phyloP scores from a whole-genome alignment of 2,329 filamentous ascomycete species.

The Sarocladium kiliense region DNA sequence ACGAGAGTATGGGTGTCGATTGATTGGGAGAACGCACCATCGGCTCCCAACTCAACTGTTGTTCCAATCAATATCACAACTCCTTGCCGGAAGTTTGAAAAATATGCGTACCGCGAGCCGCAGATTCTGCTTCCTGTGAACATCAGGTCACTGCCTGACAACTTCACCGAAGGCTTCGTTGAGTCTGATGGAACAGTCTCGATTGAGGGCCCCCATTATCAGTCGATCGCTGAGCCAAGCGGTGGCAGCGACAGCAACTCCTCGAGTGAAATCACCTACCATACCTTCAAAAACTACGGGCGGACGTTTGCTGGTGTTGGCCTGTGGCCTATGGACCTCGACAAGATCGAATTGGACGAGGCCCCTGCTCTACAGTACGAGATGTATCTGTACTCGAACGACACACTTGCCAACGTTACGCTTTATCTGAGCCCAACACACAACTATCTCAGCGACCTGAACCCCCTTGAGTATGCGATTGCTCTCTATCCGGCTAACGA shows the following conservation, averaged over 20 bases:
- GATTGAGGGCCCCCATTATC: conserved; percentile 49
- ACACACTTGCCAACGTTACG: conserved; percentile 35
- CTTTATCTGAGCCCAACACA: conserved; percentile 47
- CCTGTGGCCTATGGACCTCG: conserved; percentile 45
- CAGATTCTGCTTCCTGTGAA: conserved; percentile 51
- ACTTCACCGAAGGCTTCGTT: conserved; percentile 54
- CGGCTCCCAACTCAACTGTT: conserved; percentile 32
- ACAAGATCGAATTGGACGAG: conserved; percentile 41
- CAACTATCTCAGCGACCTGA: conserved; percentile 46
- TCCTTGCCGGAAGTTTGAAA: conserved; percentile 37
- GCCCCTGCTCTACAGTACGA: conserved; percentile 56
- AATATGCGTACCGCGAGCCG: conserved; percentile 34
- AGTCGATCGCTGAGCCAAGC: conserved; percentile 28
- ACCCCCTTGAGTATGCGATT: conserved; percentile 46
- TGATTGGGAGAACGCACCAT: conserved; percentile 14
- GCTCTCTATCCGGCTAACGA: conserved; percentile 35
- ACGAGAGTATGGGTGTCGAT: conserved; percentile 13
- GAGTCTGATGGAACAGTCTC: conserved; percentile 55
- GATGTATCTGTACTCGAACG: conserved; percentile 54
- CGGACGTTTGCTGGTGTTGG: conserved; percentile 55
- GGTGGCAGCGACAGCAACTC: conserved; percentile 17
- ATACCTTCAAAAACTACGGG: conserved; percentile 48
- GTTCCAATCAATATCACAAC: conserved; percentile 50
- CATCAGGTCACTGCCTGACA: conserved; percentile 39
- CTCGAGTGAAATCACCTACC: conserved; percentile 36